Base-by-base conservation (phyloP, 257 asterid genomes). In the Primulina eburnea region DNA sequence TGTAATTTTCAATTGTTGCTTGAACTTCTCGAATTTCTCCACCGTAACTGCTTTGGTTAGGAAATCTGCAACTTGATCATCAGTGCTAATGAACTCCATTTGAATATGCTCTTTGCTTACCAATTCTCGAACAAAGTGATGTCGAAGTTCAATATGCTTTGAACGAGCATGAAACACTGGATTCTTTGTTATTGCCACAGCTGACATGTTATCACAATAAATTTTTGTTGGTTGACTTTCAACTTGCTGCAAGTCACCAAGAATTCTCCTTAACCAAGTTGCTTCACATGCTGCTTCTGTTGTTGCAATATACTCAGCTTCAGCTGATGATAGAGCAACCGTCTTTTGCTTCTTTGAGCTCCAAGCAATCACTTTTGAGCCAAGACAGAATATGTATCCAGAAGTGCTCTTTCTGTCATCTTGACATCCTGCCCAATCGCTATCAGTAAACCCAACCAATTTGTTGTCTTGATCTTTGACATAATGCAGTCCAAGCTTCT, bases 131-230 rank as follows among this genome's bases (percentile, higher is more conserved):
- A 28, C 24, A 17, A 60, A 29, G 20, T 60, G 65, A 29, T 60
- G 65, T 9, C 65, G 21, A 10, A 60, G 24, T 4, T 60, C 40
- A 12, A 60, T 60, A 60, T 60, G 38, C 65, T 60, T 60, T 28
- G 65, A 30, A 9, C 65, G 7, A 29, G 38, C 40, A 60, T 60
- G 40, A 60, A n/a, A 55, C 9, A 55, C 60, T 30, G 33, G 33
- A 1, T 30, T 30, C 33, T 30, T 30, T 2, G 33, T 30, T 5
- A 30, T 2, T 30, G 33, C 5, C 33, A 30, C 33, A 30, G 33
- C 33, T 30, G 33, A 30, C 33, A 30, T 30, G 33, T 30, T 30
- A 30, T 30, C 33, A 30, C 33, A 30, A 30, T 30, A 24, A 30
- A 30, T 30, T 30, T 30, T 30, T 30, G 33, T 30, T 30, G 33